These are phyloP conservation scores for Zygnema cylindricum DNA, from an alignment of 139 green algal genomes.

Conservation along the genomic window DNA sequence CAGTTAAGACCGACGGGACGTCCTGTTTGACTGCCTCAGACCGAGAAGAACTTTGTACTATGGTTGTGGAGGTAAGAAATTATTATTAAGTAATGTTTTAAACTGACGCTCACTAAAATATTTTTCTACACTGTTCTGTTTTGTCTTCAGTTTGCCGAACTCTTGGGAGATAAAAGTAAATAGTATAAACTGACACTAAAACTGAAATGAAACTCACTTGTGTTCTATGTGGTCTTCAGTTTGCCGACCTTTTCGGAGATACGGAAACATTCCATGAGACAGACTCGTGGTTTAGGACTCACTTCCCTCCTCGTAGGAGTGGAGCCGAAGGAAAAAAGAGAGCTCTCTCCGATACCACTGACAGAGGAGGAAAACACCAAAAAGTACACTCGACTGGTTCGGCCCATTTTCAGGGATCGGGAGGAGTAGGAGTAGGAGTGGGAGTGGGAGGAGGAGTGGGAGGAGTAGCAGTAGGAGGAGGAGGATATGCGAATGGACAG, in stretches of 20 bases:
- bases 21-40: conserved; percentile 46
- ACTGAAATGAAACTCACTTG: too few relatives aligned
- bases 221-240: too few relatives aligned
- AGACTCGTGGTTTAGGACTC: conserved; percentile 59
- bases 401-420: not conserved
- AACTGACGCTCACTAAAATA: too few relatives aligned
- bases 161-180: too few relatives aligned
- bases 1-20: not conserved
- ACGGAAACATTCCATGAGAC: conserved; percentile 20
- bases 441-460: too few relatives aligned
- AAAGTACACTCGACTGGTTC: not conserved
- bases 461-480: not conserved
- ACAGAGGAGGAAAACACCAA: not conserved
- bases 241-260: conserved; percentile 70
- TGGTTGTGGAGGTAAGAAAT: conserved; percentile 58
- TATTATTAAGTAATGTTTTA: too few relatives aligned
- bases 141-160: too few relatives aligned
- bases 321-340: conserved; percentile 40
- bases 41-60: conserved; percentile 63
- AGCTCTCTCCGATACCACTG: not conserved
- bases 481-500: conserved; percentile 17
- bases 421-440: not conserved
- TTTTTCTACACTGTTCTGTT: too few relatives aligned
- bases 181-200: too few relatives aligned
- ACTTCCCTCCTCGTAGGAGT: conserved; percentile 66